Conservation (phyloP, 192 early-diverging fungal genomes). For the Piromyces finnis region DNA sequence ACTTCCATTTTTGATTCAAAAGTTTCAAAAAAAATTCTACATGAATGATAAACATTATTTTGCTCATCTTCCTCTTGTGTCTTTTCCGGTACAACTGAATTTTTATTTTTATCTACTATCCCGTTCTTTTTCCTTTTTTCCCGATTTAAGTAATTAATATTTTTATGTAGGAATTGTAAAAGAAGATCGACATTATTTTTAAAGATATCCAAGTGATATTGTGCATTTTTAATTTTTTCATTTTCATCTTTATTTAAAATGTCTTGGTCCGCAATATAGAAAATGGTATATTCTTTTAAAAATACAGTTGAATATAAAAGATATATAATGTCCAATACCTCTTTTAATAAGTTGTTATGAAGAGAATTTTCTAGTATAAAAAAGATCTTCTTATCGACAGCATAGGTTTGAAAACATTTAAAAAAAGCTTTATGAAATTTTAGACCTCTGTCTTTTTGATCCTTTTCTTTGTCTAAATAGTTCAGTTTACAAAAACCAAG, state of each 20-base stretch:
- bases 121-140: background rate
- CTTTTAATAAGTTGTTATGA: background rate
- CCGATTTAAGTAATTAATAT: background rate
- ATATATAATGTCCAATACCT: background rate
- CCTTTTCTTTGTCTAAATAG: too few species aligned
- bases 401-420: background rate
- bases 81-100: too few species aligned
- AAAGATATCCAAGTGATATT: background rate
- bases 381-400: background rate
- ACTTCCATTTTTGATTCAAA: background rate
- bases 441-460: background rate
- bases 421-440: background rate
- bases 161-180: background rate
- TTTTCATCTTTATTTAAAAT: background rate
- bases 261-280: background rate
- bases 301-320: background rate
- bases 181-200: background rate
- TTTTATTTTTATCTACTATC: too few species aligned
- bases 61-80: too few species aligned
- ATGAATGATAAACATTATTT: too few species aligned
- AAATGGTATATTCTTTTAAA: background rate
- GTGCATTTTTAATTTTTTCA: background rate
- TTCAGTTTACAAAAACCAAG: background rate
- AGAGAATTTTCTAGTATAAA: background rate
- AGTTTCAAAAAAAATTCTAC: background rate